Base-by-base conservation (phyloP, 1,284 basidiomycete species). In the Boletus semigastroideus region DNA sequence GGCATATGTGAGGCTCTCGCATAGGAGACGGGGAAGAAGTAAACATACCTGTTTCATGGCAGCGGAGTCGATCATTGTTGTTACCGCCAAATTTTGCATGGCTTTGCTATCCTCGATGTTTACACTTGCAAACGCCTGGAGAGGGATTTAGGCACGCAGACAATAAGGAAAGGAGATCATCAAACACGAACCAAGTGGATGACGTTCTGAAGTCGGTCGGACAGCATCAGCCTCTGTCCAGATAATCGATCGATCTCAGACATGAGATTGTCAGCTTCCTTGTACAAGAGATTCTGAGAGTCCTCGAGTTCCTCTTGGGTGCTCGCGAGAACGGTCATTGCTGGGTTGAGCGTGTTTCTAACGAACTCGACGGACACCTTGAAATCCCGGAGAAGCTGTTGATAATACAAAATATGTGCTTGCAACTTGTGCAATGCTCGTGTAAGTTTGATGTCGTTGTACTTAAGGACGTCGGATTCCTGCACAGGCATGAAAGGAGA, bases 331-430 rank as follows among this genome's bases (percentile, higher is more conserved):
- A 51, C 53, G 11, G 61, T 60, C 69, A 78, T 62, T 0, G 70
- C 69, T 0, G 81, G 80, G 53, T 80, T 76, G 1, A 69, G 70
- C 0, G 74, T 80, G 3, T 72, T 58, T 6, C 52, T 57, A 11
- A 84, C 68, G 55, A 83, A 84, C 3, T 62, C 52, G 19, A 83
- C 72, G 0, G 78, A 73, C 44, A 77, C 76, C 6, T 59, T 59
- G 61, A 83, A 82, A 54, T 83, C 78, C n/a, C 72, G 68, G 36
- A 83, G 72, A 17, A 83, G 73, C 14, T 74, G 73, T 5, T 72
- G 69, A 58, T 81, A 80, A 53, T 81, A 76, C 25, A 82, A 57
- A 19, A 83, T 70, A 58, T 82, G 76, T 2, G 82, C 82, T 43
- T 78, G 77, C 19, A 83, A 61, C 49, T 72, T 68, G 58, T 84